phyloP scores from a whole-genome alignment of 164 flowering plant species.

The Chimonanthus praecox region DNA sequence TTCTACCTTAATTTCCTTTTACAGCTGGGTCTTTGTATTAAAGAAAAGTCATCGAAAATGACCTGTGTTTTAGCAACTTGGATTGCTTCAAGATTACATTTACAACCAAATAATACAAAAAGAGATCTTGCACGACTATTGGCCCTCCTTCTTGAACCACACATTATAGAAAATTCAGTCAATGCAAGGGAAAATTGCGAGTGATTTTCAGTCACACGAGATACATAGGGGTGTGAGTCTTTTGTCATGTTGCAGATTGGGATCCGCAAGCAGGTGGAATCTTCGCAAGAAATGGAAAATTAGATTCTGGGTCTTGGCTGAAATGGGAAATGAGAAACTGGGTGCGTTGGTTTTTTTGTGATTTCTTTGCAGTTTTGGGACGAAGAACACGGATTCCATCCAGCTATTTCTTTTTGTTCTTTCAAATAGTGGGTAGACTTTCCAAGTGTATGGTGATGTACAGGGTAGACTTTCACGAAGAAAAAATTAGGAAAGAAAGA shows the following conservation, averaged over 20 bases:
- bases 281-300: conserved; percentile 22
- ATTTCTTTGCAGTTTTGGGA: conserved; percentile 17
- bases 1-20: conserved; percentile 4
- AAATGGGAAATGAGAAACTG: conserved; percentile 15
- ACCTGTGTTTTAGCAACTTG: conserved; percentile 13
- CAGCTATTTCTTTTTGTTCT: neutral
- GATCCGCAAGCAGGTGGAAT: conserved; percentile 20
- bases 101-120: conserved; percentile 13
- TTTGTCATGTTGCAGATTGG: conserved; percentile 7
- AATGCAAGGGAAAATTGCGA: conserved; percentile 5
- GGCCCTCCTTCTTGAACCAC: conserved; percentile 30
- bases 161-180: conserved; percentile 8
- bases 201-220: conserved; percentile 10
- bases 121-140: conserved; percentile 13
- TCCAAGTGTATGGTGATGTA: conserved; percentile 8
- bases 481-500: conserved; percentile 2
- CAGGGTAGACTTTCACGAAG: conserved; percentile 17
- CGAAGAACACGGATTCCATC: conserved; percentile 4
- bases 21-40: conserved; percentile 8
- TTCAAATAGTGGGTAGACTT: conserved; percentile 5
- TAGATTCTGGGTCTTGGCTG: conserved; percentile 24
- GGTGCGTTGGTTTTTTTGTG: conserved; percentile 16
- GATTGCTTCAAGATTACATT: neutral
- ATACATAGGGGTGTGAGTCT: neutral
- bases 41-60: conserved; percentile 40